These are phyloP conservation scores for Sporobolomyces pararoseus DNA, from an alignment of 768 basidiomycete species.

Conservation along the genomic window DNA sequence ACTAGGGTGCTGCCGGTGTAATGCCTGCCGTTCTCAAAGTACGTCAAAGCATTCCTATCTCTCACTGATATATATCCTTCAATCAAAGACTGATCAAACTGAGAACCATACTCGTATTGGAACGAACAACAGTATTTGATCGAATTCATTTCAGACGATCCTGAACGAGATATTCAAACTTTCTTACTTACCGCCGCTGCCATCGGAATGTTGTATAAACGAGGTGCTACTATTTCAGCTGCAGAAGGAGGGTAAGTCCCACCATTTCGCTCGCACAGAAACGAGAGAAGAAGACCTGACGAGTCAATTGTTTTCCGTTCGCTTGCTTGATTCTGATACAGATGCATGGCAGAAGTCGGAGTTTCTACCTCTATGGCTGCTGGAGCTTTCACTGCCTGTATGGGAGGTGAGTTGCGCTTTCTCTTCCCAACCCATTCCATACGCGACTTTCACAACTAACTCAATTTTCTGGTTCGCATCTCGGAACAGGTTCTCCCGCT, in stretches of 20 bases:
- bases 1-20: constrained; percentile 85
- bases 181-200: constrained; percentile 79
- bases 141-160: constrained; percentile 84
- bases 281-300: too few relatives aligned
- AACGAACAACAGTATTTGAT: constrained; percentile 27
- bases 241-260: constrained; percentile 71
- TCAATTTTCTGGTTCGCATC: too few relatives aligned
- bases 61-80: constrained; percentile 54
- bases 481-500: constrained; percentile 37
- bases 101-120: neutral
- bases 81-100: neutral
- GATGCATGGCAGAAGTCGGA: constrained; percentile 91
- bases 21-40: constrained; percentile 71
- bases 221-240: constrained; percentile 93
- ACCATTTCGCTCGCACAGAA: neutral
- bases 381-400: constrained; percentile 87
- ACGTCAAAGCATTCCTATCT: constrained; percentile 47
- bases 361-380: constrained; percentile 96
- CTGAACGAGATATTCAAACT: constrained; percentile 77
- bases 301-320: too few relatives aligned
- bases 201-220: constrained; percentile 91
- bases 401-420: constrained; percentile 59
- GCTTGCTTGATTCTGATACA: neutral
- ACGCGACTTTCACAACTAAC: too few relatives aligned
- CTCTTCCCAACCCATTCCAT: too few relatives aligned